Conservation (phyloP, 495 filamentous ascomycete genomes). For the Penicillium desertorum region DNA sequence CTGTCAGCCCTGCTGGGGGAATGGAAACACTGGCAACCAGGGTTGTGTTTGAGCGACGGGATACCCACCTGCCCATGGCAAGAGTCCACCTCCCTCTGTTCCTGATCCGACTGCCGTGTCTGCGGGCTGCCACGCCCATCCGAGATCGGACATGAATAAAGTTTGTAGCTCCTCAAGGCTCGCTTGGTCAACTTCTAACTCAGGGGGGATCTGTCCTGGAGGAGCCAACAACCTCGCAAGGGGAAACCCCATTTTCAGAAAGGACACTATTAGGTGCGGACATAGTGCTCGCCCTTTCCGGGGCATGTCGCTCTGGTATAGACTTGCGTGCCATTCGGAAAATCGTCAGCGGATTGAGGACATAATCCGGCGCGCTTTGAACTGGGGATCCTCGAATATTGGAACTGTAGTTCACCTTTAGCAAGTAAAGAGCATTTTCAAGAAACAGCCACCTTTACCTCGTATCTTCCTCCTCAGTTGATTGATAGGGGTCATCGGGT, state of each 20-base stretch:
- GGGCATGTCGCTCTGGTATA: conserved; percentile 35
- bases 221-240: not conserved
- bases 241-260: conserved; percentile 4
- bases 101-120: conserved; percentile 35
- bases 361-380: conserved; percentile 36
- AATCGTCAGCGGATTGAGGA: conserved; percentile 34
- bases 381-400: conserved; percentile 24
- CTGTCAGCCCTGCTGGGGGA: conserved; percentile 23
- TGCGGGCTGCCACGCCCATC: conserved; percentile 38
- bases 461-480: conserved; percentile 18
- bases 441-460: conserved; percentile 9
- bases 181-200: conserved; percentile 14
- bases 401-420: conserved; percentile 6
- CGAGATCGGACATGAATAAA: conserved; percentile 36
- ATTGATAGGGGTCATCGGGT: conserved; percentile 33
- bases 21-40: conserved; percentile 35
- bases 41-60: conserved; percentile 21
- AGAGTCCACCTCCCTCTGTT: conserved; percentile 25
- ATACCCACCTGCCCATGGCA: conserved; percentile 35
- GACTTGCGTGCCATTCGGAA: conserved; percentile 36
- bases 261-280: conserved; percentile 23
- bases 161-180: conserved; percentile 32
- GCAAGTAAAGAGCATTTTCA: not conserved
- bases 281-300: conserved; percentile 24
- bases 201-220: not conserved